A percentile compares a stretch with the other conserved stretches of the same genome.
Conservation (phyloP, 202 grass and related monocot genomes). For the Digitaria exilis region DNA sequence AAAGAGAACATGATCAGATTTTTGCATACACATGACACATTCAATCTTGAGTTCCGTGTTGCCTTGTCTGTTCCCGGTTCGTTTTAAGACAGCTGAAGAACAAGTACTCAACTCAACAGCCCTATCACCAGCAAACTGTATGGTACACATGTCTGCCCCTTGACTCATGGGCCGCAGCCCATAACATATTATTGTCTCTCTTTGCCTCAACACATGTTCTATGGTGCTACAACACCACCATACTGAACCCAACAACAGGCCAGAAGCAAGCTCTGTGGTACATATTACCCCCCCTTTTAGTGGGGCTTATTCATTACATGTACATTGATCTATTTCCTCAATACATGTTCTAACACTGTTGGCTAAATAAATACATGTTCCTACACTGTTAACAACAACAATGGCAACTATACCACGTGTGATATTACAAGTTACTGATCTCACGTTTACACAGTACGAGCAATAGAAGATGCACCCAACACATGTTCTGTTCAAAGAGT, state of each 20-base stretch:
- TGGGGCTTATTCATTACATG: background rate
- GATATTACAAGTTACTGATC: conserved; percentile 35
- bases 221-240: background rate
- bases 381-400: conserved; percentile 45
- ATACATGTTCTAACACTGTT: too few species aligned
- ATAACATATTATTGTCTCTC: background rate
- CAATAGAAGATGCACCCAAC: conserved; percentile 12
- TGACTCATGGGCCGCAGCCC: too few species aligned
- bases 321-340: conserved; percentile 4
- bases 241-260: background rate
- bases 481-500: conserved; percentile 70
- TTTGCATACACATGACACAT: too few species aligned
- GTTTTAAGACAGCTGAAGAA: background rate
- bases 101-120: background rate
- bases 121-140: background rate
- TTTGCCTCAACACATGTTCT: background rate
- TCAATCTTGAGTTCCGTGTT: too few species aligned
- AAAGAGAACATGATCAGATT: too few species aligned
- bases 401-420: conserved; percentile 12
- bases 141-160: too few species aligned
- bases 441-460: conserved; percentile 41
- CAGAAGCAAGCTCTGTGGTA: background rate
- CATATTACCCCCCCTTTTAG: background rate
- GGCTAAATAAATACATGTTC: too few species aligned
- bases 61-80: too few species aligned